A percentile compares a stretch with the other conserved stretches of the same genome.
Conservation (phyloP, 1,284 basidiomycete species). For the Moesziomyces aphidis region DNA sequence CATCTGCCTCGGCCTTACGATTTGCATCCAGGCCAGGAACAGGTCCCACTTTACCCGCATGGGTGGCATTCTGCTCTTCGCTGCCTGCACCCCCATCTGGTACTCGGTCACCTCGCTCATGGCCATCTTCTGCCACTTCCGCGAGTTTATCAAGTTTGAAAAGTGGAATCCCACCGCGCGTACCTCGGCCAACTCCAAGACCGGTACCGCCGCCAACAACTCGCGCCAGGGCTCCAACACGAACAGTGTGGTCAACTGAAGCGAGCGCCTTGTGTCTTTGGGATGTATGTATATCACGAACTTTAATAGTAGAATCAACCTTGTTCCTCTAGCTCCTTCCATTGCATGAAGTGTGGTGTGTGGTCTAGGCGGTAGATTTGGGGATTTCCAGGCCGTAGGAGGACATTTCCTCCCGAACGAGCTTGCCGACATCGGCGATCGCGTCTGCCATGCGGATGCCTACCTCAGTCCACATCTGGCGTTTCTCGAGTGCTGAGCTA, state of each 20-base stretch:
- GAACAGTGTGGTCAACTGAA: constrained; percentile 12
- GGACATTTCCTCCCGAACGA: constrained; percentile 34
- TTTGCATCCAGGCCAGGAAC: constrained; percentile 55
- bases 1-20: constrained; percentile 42
- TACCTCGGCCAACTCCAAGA: constrained; percentile 29
- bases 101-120: constrained; percentile 51
- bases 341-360: too few species aligned
- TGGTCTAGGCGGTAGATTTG: not conserved
- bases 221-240: constrained; percentile 23
- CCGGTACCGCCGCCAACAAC: constrained; percentile 17
- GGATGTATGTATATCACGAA: not conserved
- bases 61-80: constrained; percentile 46
- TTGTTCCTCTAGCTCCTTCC: too few species aligned
- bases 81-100: constrained; percentile 50
- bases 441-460: constrained; percentile 49
- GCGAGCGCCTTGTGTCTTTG: not conserved
- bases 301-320: too few species aligned
- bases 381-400: constrained; percentile 7
- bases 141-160: constrained; percentile 58
- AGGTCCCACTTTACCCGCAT: constrained; percentile 47
- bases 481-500: constrained; percentile 44
- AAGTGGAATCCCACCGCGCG: constrained; percentile 54
- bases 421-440: constrained; percentile 44
- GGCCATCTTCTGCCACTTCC: constrained; percentile 59
- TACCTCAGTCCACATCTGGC: constrained; percentile 32